Conservation (phyloP, 345 rosid genomes). For the Pseudoturritis turrita region DNA sequence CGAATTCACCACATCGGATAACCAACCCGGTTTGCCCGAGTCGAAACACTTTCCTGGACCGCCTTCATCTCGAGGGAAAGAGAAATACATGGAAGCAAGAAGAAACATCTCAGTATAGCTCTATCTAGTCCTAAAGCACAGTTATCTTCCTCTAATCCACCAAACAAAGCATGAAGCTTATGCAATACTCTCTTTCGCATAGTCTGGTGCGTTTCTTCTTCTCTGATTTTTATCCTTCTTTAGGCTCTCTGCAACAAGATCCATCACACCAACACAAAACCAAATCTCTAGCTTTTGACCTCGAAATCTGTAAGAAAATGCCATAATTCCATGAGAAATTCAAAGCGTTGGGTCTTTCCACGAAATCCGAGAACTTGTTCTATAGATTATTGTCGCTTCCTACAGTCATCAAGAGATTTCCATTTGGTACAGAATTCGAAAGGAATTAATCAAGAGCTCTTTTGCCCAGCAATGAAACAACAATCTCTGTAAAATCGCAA, state of each 20-base stretch:
- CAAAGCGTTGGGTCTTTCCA: slow-evolving; percentile 57
- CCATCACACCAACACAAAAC: slow-evolving; percentile 96
- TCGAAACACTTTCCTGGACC: slow-evolving; percentile 74
- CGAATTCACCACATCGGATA: slow-evolving; percentile 44
- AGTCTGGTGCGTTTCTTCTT: slow-evolving; percentile 63
- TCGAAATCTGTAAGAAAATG: slow-evolving; percentile 78
- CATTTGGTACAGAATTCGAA: slow-evolving; percentile 56
- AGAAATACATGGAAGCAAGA: slow-evolving; percentile 85
- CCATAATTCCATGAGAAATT: slow-evolving; percentile 93
- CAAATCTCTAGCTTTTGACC: slow-evolving; percentile 73
- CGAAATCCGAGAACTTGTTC: slow-evolving; percentile 83
- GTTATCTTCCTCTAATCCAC: slow-evolving; percentile 89
- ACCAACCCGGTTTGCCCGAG: slow-evolving; percentile 63
- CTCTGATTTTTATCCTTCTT: slow-evolving; percentile 71
- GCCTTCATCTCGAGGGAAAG: slow-evolving; percentile 76
- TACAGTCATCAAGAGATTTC: slow-evolving; percentile 47
- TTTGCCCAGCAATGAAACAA: slow-evolving; percentile 62
- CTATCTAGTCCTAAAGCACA: slow-evolving; percentile 69
- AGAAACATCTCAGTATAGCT: slow-evolving; percentile 80
- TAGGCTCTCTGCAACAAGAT: slow-evolving; percentile 86
- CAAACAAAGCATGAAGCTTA: slow-evolving; percentile 69
- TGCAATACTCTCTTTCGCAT: slow-evolving; percentile 81
- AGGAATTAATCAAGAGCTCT: slow-evolving; percentile 68
- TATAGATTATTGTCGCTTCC: slow-evolving; percentile 68
- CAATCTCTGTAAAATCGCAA: slow-evolving; percentile 20